A percentile compares a stretch with the other conserved stretches of the same genome.
Conservation (phyloP, 2,329 filamentous ascomycete species). For the Calonectria fujianensis region DNA sequence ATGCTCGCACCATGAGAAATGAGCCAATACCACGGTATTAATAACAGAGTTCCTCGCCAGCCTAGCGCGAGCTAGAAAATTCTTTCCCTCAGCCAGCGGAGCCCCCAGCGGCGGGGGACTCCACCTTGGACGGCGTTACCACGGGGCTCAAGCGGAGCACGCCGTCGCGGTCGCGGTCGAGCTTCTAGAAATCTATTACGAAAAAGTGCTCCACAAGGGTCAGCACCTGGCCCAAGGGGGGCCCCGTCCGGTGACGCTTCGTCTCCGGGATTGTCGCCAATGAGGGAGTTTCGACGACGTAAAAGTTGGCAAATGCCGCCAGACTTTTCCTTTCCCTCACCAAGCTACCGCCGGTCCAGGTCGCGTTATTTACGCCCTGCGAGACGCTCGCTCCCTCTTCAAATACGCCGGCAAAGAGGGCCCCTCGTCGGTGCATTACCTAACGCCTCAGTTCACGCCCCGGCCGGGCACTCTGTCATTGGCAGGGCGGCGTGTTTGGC, state of each 20-base stretch:
- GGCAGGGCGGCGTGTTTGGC: not conserved
- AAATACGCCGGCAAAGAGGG: not conserved
- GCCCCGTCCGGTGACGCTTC: slow-evolving; percentile 30
- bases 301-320: slow-evolving; percentile 29
- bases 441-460: slow-evolving; percentile 18
- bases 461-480: not conserved
- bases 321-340: not conserved
- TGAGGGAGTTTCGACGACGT: slow-evolving; percentile 39
- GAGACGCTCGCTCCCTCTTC: not conserved
- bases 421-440: slow-evolving; percentile 17
- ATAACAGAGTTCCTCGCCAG: slow-evolving; percentile 20
- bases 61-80: not conserved
- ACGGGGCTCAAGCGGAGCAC: slow-evolving; percentile 30
- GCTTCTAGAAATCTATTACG: slow-evolving; percentile 41
- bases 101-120: not conserved
- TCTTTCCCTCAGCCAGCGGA: not conserved
- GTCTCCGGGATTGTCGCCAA: slow-evolving; percentile 28
- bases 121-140: slow-evolving; percentile 37
- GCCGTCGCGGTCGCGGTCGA: slow-evolving; percentile 33
- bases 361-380: slow-evolving; percentile 25
- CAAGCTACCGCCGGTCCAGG: not conserved
- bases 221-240: slow-evolving; percentile 24
- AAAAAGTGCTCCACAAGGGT: slow-evolving; percentile 31
- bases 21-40: slow-evolving; percentile 22
- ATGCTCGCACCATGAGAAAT: not conserved